A percentile compares a stretch with the other conserved stretches of the same genome.
Conservation (phyloP, 2,329 filamentous ascomycete genomes). For the Pyrenophora seminiperda region DNA sequence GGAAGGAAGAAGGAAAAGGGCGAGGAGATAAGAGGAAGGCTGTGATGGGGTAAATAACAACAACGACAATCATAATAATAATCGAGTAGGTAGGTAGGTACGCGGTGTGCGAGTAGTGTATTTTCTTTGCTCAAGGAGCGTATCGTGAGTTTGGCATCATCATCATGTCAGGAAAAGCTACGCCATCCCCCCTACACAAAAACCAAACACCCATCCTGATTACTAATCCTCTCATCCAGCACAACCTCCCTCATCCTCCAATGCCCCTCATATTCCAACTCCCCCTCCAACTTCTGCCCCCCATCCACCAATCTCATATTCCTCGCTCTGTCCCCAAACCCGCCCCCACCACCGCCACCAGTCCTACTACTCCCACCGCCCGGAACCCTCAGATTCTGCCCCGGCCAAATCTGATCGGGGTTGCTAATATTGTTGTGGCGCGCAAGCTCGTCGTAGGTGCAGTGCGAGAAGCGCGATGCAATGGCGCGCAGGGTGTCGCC, state of each 20-base stretch:
- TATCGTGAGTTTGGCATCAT: too few species aligned
- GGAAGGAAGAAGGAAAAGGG: too few species aligned
- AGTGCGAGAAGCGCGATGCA: constrained; percentile 28
- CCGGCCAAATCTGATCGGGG: constrained; percentile 36
- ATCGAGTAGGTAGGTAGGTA: too few species aligned
- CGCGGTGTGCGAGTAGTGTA: too few species aligned
- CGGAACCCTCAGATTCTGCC: constrained; percentile 32
- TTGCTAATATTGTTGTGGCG: constrained; percentile 36
- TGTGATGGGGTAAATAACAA: too few species aligned
- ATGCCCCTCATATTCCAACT: constrained; percentile 21
- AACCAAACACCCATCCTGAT: constrained; percentile 30
- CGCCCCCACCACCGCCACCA: constrained; percentile 12
- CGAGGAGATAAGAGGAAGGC: too few species aligned
- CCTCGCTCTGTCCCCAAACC: constrained; percentile 29
- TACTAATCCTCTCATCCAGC: constrained; percentile 34
- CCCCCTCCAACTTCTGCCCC: constrained; percentile 31
- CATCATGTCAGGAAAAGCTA: too few species aligned
- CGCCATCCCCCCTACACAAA: constrained; percentile 28
- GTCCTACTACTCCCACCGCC: constrained; percentile 17
- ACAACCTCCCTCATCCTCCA: constrained; percentile 29
- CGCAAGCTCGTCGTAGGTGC: constrained; percentile 33
- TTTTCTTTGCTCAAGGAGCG: too few species aligned
- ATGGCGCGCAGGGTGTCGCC: constrained; percentile 38
- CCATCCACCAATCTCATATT: constrained; percentile 29
- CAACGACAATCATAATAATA: too few species aligned